Conservation (phyloP, 352 stramenopile genomes). For the Hyaloperonospora arabidopsidis region DNA sequence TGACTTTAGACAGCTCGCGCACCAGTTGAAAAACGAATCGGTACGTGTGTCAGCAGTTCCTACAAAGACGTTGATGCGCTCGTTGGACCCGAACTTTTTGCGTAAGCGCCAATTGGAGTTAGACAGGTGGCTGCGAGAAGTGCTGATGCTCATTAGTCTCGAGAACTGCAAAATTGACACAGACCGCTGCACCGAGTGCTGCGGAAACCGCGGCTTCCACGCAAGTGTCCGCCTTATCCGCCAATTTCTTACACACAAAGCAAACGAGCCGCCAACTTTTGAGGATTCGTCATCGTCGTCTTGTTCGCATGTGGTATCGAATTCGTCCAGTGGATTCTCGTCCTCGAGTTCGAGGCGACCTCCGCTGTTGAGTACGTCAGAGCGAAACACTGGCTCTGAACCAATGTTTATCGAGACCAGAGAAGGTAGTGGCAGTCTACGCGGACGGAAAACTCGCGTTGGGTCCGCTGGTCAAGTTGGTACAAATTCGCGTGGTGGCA, state of each 20-base stretch:
- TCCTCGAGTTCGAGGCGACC: constrained; percentile 29
- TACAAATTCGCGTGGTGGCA: constrained; percentile 16
- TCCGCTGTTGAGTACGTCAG: constrained; percentile 47
- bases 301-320: constrained; percentile 20
- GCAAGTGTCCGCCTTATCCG: constrained; percentile 59
- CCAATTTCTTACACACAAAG: constrained; percentile 66
- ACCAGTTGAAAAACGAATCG: constrained; percentile 77
- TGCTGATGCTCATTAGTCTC: constrained; percentile 73
- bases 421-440: constrained; percentile 24
- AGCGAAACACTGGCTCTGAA: constrained; percentile 35
- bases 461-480: constrained; percentile 20
- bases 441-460: constrained; percentile 40
- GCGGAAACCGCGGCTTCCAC: constrained; percentile 58
- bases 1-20: constrained; percentile 78
- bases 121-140: constrained; percentile 74
- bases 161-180: constrained; percentile 76
- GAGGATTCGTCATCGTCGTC: constrained; percentile 34
- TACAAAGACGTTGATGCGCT: constrained; percentile 72
- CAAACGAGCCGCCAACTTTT: constrained; percentile 65
- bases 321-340: constrained; percentile 24
- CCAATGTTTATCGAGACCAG: constrained; percentile 23
- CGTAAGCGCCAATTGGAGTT: constrained; percentile 79
- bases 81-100: constrained; percentile 74
- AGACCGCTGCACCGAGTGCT: constrained; percentile 51
- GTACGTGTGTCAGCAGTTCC: constrained; percentile 67